phyloP scores from a whole-genome alignment of 106 monocot species.

The Phalaenopsis aphrodite region DNA sequence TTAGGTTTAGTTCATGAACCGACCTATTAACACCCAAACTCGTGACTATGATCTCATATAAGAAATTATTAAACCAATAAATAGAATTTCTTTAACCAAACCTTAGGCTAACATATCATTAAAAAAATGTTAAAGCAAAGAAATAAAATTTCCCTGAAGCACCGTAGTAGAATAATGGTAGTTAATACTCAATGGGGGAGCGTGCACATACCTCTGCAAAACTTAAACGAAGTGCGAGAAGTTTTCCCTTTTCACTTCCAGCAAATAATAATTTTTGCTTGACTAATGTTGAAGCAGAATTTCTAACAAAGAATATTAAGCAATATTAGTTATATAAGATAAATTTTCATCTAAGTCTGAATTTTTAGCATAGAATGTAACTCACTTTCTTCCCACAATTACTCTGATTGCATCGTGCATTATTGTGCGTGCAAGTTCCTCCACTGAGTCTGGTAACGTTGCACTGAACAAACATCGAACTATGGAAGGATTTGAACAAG shows the following conservation, averaged over 20 bases:
- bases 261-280: conserved; percentile 89
- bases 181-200: neutral
- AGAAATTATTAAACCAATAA: neutral
- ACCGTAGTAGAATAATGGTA: neutral
- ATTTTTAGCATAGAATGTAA: neutral
- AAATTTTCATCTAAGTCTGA: neutral
- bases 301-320: conserved; percentile 30
- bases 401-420: conserved; percentile 97
- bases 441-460: conserved; percentile 90
- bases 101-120: too few species aligned
- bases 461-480: conserved; percentile 92
- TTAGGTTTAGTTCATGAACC: neutral
- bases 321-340: neutral
- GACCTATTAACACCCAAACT: neutral
- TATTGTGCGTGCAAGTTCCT: conserved; percentile 88
- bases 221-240: conserved; percentile 91
- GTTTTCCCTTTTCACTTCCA: conserved; percentile 95
- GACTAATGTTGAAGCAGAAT: conserved; percentile 80
- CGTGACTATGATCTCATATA: neutral
- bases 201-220: conserved; percentile 61
- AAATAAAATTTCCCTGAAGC: too few species aligned
- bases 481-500: conserved; percentile 85
- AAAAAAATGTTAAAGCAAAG: neutral
- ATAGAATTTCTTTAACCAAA: neutral
- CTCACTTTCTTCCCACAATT: conserved; percentile 88